Conservation (phyloP, 2,329 filamentous ascomycete species). For the Fusarium robinianum region DNA sequence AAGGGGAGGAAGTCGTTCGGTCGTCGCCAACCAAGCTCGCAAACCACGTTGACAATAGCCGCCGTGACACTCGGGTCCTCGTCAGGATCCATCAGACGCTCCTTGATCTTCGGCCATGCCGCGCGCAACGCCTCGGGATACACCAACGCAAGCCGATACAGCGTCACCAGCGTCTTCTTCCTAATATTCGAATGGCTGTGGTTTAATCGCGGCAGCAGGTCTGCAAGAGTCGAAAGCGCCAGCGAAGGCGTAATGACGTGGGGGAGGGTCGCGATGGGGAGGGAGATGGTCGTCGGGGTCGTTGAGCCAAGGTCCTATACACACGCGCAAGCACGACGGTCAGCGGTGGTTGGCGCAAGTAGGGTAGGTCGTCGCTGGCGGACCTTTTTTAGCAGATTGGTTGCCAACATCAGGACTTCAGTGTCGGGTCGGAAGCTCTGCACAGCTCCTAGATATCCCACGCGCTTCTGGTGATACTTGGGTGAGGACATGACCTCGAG, state of each 20-base stretch:
- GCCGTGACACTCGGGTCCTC: slow-evolving; percentile 94
- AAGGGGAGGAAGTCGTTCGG: slow-evolving; percentile 93
- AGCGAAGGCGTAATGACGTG: slow-evolving; percentile 93
- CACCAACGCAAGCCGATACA: slow-evolving; percentile 92
- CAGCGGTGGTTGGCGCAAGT: background rate
- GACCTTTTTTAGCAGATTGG: slow-evolving; percentile 94
- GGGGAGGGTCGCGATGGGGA: slow-evolving; percentile 88
- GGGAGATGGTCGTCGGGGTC: slow-evolving; percentile 74
- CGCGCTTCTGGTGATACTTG: slow-evolving; percentile 93
- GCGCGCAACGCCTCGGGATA: slow-evolving; percentile 92
- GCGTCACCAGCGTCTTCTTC: slow-evolving; percentile 94
- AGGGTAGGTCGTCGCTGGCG: background rate
- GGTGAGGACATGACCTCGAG: slow-evolving; percentile 98
- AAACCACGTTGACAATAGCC: slow-evolving; percentile 95
- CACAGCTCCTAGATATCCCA: slow-evolving; percentile 92
- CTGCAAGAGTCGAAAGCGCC: slow-evolving; percentile 84
- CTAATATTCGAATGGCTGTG: slow-evolving; percentile 85
- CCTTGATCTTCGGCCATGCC: slow-evolving; percentile 97
- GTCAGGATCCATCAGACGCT: slow-evolving; percentile 83
- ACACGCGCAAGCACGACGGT: background rate
- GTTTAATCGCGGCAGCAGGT: slow-evolving; percentile 81
- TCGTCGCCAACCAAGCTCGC: slow-evolving; percentile 91
- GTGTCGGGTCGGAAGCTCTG: slow-evolving; percentile 96
- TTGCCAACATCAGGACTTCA: slow-evolving; percentile 95
- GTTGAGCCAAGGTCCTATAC: slow-evolving; percentile 70